Evolutionary conservation across 257 asterid species (phyloP), one percentile per base, ranked within the genome.

Genomic region (Ajuga chamaepitys): DNA sequence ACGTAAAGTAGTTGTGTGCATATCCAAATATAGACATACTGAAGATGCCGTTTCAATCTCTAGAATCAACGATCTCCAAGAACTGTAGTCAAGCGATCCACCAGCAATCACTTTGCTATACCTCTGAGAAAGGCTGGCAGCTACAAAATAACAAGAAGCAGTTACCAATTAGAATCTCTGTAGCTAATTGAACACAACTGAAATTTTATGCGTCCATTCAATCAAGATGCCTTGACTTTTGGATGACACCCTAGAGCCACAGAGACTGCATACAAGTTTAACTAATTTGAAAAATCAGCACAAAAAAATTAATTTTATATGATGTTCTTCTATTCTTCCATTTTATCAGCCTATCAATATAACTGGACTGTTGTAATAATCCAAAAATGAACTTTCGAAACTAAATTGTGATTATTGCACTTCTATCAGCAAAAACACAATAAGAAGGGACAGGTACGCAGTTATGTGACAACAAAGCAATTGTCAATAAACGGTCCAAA

Each of bases 31-130:
- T 38, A 53, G 21, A 69, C 91, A 65, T 82, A 92, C 98, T 34
- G 75, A 79, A 67, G 65, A 71, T 37, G 73, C 66, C 67, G 72
- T 74, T 68, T 89, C 96, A 62, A 87, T 73, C 80, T 83, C 96
- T 55, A 68, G 75, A 71, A 92, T 78, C 73, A 92, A 67, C 14
- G 76, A 64, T 55, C 66, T 81, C 97, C 96, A 89, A 11, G 86
- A 75, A 74, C 70, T 76, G 78, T 82, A 85, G 78, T 87, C 91
- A 64, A 30, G 50, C 60, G 78, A 75, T 77, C 76, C 80, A 57
- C 68, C 66, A 55, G 85, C 75, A 67, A 84, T 81, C 87, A 89
- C 74, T 61, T 77, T 69, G 44, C 60, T 72, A 62, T 88, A 86
- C 78, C 81, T 83, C 77, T 74, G 76, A 44, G 70, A 71, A 45